Evolutionary conservation across 768 basidiomycete species (phyloP).

Genomic region (Tulasnella calospora): DNA sequence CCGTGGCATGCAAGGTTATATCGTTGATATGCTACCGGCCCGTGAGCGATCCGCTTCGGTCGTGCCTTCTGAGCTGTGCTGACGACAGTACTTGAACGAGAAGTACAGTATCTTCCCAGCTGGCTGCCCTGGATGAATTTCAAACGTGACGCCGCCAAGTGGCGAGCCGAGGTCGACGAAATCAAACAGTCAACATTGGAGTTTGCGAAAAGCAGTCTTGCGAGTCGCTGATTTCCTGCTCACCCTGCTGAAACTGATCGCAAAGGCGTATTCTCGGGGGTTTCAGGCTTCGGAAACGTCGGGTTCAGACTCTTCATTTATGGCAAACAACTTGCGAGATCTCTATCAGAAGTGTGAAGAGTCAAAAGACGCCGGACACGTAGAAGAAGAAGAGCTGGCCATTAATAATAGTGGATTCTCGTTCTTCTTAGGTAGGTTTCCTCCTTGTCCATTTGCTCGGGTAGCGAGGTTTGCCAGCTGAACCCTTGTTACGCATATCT

Average conservation of each 20-base stretch:
- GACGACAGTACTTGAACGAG: neutral
- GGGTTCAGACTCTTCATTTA: neutral
- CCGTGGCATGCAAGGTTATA: neutral
- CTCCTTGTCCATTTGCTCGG: neutral
- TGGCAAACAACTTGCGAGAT: neutral
- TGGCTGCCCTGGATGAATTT: constrained; percentile 10
- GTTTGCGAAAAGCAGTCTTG: neutral
- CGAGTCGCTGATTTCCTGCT: neutral
- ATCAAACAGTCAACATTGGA: neutral
- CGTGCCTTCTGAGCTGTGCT: neutral
- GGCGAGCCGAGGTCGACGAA: neutral
- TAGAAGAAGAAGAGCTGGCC: neutral
- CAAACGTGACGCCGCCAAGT: constrained; percentile 4
- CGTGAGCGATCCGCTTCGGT: neutral
- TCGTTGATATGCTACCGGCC: neutral
- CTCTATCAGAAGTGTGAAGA: neutral
- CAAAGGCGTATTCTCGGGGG: no score
- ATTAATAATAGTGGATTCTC: neutral
- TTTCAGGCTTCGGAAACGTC: no score
- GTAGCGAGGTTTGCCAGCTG: neutral
- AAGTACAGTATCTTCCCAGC: constrained; percentile 1
- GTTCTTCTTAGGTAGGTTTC: neutral
- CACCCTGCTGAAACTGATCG: neutral
- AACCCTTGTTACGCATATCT: neutral
- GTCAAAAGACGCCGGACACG: neutral